Base-by-base conservation (phyloP, 371 early-diverging fungal species). In the Thermomucor indicae-seudaticae region DNA sequence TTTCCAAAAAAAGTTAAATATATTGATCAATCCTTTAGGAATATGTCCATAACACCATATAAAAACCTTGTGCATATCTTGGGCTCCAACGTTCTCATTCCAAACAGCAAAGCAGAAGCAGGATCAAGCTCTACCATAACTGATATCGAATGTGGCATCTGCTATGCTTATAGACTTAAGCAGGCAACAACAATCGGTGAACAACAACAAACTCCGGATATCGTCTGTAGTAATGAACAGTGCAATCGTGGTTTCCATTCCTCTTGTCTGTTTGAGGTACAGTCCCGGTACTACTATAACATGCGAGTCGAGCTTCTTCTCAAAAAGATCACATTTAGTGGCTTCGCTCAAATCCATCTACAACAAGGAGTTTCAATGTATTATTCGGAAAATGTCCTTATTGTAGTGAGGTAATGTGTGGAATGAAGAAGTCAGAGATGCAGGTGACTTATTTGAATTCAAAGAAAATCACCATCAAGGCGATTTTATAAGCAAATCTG, bases 331-430 rank as follows among this genome's bases (percentile, higher is more conserved):
- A 12, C 42, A 3, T 16, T 25, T 31, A 72, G 62, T 73, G 74
- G 74, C 31, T 74, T 6, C 57, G 68, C 28, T 61, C 65, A 0
- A 64, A 67, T 25, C 71, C 71, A 28, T 55, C 25, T 1, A 67
- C 71, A 4, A 55, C 57, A 4, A 56, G 61, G 32, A 70, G 66
- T 28, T 70, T 74, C 47, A 65, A 70, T 42, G 46, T 73, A 3
- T 38, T 73, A 25, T 73, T 73, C 54, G 74, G 74, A 6, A 51
- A 58, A 34, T 73, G 74, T 38, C 74, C 74, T 27, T 73, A 73
- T 41, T 73, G 74, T 40, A 63, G 43, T 29, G 65, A 73, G 60
- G 73, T 73, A 62, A 52, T 30, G 23, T 27, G 12, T 32, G n/a
- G 35, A 17, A 22, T 14, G 14, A 20, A 5, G 14, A 10, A 28